These are phyloP conservation scores for Trichophyton mentagrophytes DNA, from an alignment of 2,329 filamentous ascomycete species.

Conservation along the genomic window DNA sequence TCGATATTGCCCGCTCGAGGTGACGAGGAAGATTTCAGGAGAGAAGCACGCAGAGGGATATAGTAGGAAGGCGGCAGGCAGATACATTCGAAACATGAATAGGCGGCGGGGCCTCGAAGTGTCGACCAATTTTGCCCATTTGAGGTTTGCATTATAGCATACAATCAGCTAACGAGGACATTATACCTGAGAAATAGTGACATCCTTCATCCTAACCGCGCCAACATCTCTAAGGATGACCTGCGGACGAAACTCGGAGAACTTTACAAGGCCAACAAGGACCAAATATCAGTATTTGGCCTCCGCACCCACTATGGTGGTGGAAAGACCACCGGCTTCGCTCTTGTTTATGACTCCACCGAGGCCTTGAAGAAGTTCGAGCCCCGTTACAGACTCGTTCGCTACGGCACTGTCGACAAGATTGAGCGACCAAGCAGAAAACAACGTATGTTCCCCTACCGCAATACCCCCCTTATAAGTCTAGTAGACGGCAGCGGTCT, in stretches of 20 bases:
- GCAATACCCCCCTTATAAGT: background rate
- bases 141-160: background rate
- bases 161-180: slow-evolving; percentile 2
- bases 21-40: background rate
- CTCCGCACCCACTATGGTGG: slow-evolving; percentile 98
- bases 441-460: slow-evolving; percentile 65
- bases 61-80: background rate
- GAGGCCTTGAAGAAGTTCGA: slow-evolving; percentile 99
- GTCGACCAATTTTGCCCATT: background rate
- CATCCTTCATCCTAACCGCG: slow-evolving; percentile 95
- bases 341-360: slow-evolving; percentile 92
- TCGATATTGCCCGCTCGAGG: background rate
- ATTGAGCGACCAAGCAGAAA: slow-evolving; percentile 95
- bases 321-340: slow-evolving; percentile 98
- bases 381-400: slow-evolving; percentile 91
- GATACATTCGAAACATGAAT: background rate
- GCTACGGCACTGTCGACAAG: slow-evolving; percentile 85
- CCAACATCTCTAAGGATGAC: slow-evolving; percentile 99
- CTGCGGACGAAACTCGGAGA: slow-evolving; percentile 87
- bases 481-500: background rate
- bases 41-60: background rate
- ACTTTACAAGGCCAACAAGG: slow-evolving; percentile 97
- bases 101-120: slow-evolving; percentile 6
- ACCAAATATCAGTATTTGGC: slow-evolving; percentile 95
- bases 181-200: slow-evolving; percentile 49